Conservation (phyloP, 495 filamentous ascomycete genomes). For the Bryoglossum gracile region DNA sequence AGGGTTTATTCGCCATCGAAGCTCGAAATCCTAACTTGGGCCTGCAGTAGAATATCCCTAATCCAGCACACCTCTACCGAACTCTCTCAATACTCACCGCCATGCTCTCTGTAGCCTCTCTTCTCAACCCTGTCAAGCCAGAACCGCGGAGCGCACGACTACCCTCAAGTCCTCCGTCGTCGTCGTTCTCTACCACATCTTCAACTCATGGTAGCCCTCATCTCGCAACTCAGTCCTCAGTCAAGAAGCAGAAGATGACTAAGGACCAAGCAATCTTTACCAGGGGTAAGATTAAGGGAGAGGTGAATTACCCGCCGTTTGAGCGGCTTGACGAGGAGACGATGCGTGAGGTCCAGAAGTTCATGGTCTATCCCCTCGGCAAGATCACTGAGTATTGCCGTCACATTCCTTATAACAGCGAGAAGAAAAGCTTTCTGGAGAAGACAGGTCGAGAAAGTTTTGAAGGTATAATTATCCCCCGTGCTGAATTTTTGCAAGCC, state of each 20-base stretch:
- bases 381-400: constrained; percentile 59
- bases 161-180: constrained; percentile 24
- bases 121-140: constrained; percentile 49
- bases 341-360: constrained; percentile 47
- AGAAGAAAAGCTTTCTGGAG: constrained; percentile 78
- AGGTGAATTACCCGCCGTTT: constrained; percentile 59
- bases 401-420: constrained; percentile 88
- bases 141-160: constrained; percentile 20
- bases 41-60: constrained; percentile 19
- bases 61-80: neutral
- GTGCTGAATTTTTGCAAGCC: neutral
- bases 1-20: constrained; percentile 17
- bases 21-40: constrained; percentile 9
- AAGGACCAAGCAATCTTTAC: constrained; percentile 55
- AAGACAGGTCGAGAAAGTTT: constrained; percentile 83
- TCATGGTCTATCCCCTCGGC: constrained; percentile 59
- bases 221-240: constrained; percentile 24
- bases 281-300: constrained; percentile 50
- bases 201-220: constrained; percentile 22
- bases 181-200: constrained; percentile 19
- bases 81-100: constrained; percentile 27
- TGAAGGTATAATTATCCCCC: constrained; percentile 53
- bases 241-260: constrained; percentile 38
- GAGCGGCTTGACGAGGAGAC: constrained; percentile 53
- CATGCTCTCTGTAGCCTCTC: constrained; percentile 44